Evolutionary conservation across 169 alveolate species (phyloP), one percentile per base, ranked within the genome.

Genomic region (Ichthyophthirius multifiliis): DNA sequence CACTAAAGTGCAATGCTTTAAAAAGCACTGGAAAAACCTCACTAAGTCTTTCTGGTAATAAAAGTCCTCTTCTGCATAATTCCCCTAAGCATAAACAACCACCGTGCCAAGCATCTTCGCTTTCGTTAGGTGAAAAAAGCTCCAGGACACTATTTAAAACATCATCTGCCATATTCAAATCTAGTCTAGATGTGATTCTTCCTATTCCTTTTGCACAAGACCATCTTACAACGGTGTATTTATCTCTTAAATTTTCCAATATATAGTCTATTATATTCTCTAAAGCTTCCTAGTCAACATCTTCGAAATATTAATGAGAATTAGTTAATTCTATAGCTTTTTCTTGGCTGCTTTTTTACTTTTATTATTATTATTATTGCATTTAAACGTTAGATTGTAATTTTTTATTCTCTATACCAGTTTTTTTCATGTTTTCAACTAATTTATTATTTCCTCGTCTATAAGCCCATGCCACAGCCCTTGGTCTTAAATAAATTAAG

Each of bases 201-300:
- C 97, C 97, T n/a, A 94, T 47, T 20, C 96, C 97, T 71, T 94
- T 91, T 1, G 97, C 96, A 3, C 96, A 92, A 1, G 94, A 82
- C 96, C 97, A 94, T 55, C 97, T 82, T 4, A 94, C 96, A 0
- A 90, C 88, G 48, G 90, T 88, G 65, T 92, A 95, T 62, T 83
- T 89, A 64, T 94, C 96, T 48, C 90, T 88, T 46, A 94, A 75
- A 18, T 85, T 67, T 48, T 83, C 84, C 27, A 94, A 75, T 23
- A 94, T 76, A 34, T 65, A 79, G 45, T 90, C 92, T 3, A 94
- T 88, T 5, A 88, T 85, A 20, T 65, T 43, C 65, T 94, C 96
- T n/a, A 94, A 55, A 13, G 65, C 67, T 75, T 90, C 94, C 44
- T 64, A 86, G 37, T 89, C 84, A 30, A 90, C 76, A 48, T 92